Conservation (phyloP, 129 eudicot species). For the Tagetes patula region DNA sequence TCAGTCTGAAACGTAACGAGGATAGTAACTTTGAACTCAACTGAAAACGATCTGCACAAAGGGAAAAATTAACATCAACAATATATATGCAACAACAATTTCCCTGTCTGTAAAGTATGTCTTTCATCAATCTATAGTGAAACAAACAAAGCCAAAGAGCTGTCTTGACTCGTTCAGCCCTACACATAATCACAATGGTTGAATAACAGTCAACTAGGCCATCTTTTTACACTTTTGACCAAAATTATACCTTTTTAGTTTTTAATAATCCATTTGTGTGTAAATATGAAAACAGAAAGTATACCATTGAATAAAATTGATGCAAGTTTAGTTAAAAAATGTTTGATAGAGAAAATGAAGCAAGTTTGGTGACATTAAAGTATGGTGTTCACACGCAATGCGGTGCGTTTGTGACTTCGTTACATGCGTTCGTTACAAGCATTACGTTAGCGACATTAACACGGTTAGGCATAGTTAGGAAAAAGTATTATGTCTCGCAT, state of each 20-base stretch:
- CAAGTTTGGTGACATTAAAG: too few species aligned
- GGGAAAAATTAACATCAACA: background rate
- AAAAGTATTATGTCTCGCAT: too few species aligned
- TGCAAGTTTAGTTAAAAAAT: too few species aligned
- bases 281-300: background rate
- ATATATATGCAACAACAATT: too few species aligned
- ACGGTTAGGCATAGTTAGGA: too few species aligned
- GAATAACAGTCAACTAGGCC: too few species aligned
- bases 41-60: slow-evolving; percentile 66
- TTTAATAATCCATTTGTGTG: background rate
- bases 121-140: background rate
- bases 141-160: background rate
- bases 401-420: too few species aligned
- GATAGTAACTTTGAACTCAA: slow-evolving; percentile 73
- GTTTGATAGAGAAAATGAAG: too few species aligned
- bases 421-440: too few species aligned
- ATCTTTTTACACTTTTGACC: background rate
- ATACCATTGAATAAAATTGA: background rate
- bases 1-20: slow-evolving; percentile 64
- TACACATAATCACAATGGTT: background rate
- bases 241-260: background rate
- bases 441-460: too few species aligned
- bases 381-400: too few species aligned
- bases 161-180: background rate
- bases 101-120: too few species aligned